These are phyloP conservation scores for Cucurbita ficifolia DNA, from an alignment of 306 rosid genomes.

Conservation along the genomic window DNA sequence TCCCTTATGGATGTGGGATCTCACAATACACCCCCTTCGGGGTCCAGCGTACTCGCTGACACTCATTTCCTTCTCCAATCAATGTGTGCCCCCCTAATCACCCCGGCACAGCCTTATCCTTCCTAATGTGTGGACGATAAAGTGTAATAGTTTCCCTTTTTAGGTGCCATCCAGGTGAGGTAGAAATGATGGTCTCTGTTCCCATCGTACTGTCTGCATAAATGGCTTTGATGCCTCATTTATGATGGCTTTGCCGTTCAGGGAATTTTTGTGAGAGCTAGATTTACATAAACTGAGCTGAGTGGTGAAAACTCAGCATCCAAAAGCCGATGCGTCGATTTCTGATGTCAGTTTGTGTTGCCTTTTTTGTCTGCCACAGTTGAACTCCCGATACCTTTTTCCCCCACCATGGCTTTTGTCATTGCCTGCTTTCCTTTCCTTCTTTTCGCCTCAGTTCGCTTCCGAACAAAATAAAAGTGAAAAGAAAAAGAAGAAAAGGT, in stretches of 20 bases:
- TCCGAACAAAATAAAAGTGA: background rate
- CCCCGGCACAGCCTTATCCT: background rate
- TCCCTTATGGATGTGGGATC: too few relatives aligned
- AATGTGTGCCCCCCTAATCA: too few relatives aligned
- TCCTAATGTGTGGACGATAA: background rate
- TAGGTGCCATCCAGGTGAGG: slow-evolving; percentile 1
- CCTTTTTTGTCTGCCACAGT: slow-evolving; percentile 32
- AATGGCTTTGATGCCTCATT: background rate
- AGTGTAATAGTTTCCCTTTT: background rate
- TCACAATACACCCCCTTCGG: too few relatives aligned
- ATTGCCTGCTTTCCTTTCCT: background rate
- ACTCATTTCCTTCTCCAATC: too few relatives aligned
- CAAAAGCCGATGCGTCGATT: slow-evolving; percentile 16
- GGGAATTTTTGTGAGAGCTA: background rate
- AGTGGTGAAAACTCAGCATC: slow-evolving; percentile 36
- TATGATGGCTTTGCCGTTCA: background rate
- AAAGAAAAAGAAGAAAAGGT: background rate
- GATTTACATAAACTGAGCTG: background rate
- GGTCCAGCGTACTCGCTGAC: too few relatives aligned
- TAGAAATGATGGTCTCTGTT: slow-evolving; percentile 1
- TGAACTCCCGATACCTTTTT: background rate
- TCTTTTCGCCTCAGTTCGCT: background rate
- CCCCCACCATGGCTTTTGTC: slow-evolving; percentile 2
- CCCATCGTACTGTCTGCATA: background rate
- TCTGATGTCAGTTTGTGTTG: slow-evolving; percentile 23